A percentile compares a stretch with the other conserved stretches of the same genome.
These are phyloP conservation scores for Umbellularia californica DNA, from an alignment of 164 flowering plant genomes.

Conservation along the genomic window DNA sequence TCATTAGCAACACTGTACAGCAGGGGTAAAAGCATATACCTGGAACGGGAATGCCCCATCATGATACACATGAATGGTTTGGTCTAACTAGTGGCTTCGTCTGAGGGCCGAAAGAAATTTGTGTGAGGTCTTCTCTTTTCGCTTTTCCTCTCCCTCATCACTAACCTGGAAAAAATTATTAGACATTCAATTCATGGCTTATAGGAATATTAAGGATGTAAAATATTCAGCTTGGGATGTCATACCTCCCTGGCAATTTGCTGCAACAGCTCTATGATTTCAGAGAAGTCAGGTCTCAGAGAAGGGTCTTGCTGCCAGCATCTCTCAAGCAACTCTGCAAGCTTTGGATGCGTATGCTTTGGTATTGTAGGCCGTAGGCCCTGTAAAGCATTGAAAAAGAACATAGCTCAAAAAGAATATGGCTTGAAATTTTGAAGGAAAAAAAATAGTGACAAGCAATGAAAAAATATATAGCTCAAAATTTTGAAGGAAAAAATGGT, in stretches of 20 bases:
- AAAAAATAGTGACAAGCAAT: neutral
- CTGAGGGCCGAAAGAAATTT: constrained; percentile 48
- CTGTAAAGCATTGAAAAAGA: too few species aligned
- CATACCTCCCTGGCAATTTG: constrained; percentile 57
- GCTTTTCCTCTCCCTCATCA: constrained; percentile 36
- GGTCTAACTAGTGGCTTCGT: constrained; percentile 30
- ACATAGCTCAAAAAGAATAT: neutral
- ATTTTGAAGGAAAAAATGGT: neutral
- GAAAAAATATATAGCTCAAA: too few species aligned
- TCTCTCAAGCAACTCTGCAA: constrained; percentile 57
- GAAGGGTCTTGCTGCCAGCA: constrained; percentile 92
- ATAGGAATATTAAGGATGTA: neutral
- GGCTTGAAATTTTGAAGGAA: neutral
- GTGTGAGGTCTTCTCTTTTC: constrained; percentile 40
- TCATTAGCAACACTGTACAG: neutral
- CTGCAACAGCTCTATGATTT: constrained; percentile 57
- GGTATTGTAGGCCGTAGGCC: constrained; percentile 78
- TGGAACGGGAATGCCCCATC: neutral
- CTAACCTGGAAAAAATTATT: constrained; percentile 34
- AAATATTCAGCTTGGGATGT: neutral
- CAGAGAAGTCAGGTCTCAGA: constrained; percentile 72
- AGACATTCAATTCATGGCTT: neutral
- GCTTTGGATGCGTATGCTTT: constrained; percentile 54
- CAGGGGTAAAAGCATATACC: neutral
- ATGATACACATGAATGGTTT: constrained; percentile 13